phyloP scores from a whole-genome alignment of 345 rosid genomes.

The Linum lewisii region DNA sequence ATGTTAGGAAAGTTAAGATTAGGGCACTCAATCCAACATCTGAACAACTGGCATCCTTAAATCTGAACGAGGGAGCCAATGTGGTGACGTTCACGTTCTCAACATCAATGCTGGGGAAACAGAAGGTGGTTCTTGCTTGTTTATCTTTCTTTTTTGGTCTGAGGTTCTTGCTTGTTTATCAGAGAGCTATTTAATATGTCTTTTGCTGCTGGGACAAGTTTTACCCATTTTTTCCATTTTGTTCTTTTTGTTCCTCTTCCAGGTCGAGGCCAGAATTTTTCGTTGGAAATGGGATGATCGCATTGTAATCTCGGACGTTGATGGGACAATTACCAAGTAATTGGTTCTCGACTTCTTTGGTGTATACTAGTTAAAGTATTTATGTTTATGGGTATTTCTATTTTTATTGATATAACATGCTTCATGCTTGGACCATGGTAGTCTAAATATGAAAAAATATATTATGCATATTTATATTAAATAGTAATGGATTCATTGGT shows the following conservation, averaged over 20 bases:
- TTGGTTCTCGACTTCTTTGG: constrained; percentile 1
- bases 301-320: constrained; percentile 92
- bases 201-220: neutral
- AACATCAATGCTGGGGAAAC: constrained; percentile 83
- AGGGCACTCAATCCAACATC: constrained; percentile 69
- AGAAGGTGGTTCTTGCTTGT: constrained; percentile 42
- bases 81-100: constrained; percentile 70
- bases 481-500: too few relatives aligned
- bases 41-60: constrained; percentile 67
- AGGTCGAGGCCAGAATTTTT: constrained; percentile 92
- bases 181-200: neutral
- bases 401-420: too few relatives aligned
- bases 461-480: too few relatives aligned
- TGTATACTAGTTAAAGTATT: neutral
- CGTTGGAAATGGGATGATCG: constrained; percentile 94
- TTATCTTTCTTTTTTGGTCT: constrained; percentile 11
- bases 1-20: constrained; percentile 38
- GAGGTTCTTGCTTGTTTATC: constrained; percentile 12
- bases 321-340: constrained; percentile 95
- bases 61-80: constrained; percentile 77
- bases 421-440: too few relatives aligned
- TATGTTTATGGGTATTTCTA: neutral
- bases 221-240: neutral
- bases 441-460: too few relatives aligned
- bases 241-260: constrained; percentile 12